phyloP scores from a whole-genome alignment of 768 basidiomycete genomes.

The Rhizopogon vinicolor region DNA sequence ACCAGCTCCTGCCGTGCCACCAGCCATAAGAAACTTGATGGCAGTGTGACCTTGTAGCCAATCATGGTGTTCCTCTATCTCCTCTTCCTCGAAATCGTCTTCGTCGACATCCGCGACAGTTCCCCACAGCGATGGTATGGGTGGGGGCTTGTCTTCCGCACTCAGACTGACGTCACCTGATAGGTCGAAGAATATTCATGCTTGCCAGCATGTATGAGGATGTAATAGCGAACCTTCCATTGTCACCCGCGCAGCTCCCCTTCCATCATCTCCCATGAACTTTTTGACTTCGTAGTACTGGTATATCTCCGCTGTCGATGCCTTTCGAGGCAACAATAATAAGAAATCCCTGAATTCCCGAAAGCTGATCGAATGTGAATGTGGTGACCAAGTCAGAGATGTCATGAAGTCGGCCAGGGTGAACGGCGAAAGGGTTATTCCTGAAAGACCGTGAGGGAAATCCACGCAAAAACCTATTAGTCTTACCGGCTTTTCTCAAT shows the following conservation, averaged over 20 bases:
- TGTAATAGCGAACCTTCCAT: slow-evolving; percentile 70
- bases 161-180: slow-evolving; percentile 76
- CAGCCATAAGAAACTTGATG: slow-evolving; percentile 87
- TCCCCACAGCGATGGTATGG: slow-evolving; percentile 14
- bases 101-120: slow-evolving; percentile 23
- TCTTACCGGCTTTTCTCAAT: slow-evolving; percentile 65
- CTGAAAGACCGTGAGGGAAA: slow-evolving; percentile 35
- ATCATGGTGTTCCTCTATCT: slow-evolving; percentile 55
- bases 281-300: slow-evolving; percentile 70
- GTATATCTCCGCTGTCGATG: slow-evolving; percentile 82
- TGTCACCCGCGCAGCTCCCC: slow-evolving; percentile 74
- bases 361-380: slow-evolving; percentile 71
- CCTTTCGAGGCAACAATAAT: slow-evolving; percentile 77
- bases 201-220: slow-evolving; percentile 11
- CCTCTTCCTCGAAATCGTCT: slow-evolving; percentile 44
- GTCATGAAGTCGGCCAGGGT: slow-evolving; percentile 82
- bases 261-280: slow-evolving; percentile 68
- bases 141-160: slow-evolving; percentile 65
- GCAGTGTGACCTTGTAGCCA: slow-evolving; percentile 69
- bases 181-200: slow-evolving; percentile 20
- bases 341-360: slow-evolving; percentile 88
- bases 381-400: slow-evolving; percentile 66
- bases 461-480: slow-evolving; percentile 13
- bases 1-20: slow-evolving; percentile 94
- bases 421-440: slow-evolving; percentile 62